Conservation (phyloP, 2,329 filamentous ascomycete genomes). For the Microcera coccophila region DNA sequence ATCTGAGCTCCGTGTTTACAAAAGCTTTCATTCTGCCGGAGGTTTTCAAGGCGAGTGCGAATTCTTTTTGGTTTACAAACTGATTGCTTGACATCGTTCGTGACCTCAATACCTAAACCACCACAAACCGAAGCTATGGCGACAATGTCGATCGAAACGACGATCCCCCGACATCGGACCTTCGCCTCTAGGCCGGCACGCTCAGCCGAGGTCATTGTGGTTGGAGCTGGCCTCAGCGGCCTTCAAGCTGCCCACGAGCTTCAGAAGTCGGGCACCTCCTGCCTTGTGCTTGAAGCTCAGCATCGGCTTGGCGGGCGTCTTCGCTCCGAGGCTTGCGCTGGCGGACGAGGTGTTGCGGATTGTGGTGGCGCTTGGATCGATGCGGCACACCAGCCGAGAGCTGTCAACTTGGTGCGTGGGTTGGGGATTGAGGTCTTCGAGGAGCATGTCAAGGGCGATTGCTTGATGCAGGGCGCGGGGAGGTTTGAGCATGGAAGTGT, state of each 20-base stretch:
- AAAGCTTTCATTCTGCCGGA: not conserved
- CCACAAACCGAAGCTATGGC: not conserved
- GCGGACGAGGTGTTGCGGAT: constrained; percentile 10
- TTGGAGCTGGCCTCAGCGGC: constrained; percentile 24
- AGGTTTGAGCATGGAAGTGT: constrained; percentile 3
- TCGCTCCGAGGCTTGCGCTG: constrained; percentile 11
- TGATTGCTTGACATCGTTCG: not conserved
- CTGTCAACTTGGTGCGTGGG: constrained; percentile 7
- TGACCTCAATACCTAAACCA: not conserved
- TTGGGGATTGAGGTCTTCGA: constrained; percentile 10
- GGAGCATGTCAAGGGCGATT: constrained; percentile 6
- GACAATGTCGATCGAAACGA: not conserved
- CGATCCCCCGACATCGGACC: constrained; percentile 3
- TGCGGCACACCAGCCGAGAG: constrained; percentile 11
- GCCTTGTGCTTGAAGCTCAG: constrained; percentile 20
- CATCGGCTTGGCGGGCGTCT: constrained; percentile 13
- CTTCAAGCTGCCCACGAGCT: constrained; percentile 21
- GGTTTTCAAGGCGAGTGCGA: not conserved
- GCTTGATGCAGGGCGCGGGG: constrained; percentile 9
- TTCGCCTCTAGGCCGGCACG: constrained; percentile 1
- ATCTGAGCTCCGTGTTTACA: not conserved
- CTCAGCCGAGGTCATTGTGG: constrained; percentile 23
- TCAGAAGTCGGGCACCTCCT: constrained; percentile 21
- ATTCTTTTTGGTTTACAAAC: not conserved
- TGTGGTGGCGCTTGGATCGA: constrained; percentile 22